Percentiles rank a stretch among this genome's conserved stretches.
phyloP scores from a whole-genome alignment of 371 early-diverging fungal species.

The Chytridium lagenaria region DNA sequence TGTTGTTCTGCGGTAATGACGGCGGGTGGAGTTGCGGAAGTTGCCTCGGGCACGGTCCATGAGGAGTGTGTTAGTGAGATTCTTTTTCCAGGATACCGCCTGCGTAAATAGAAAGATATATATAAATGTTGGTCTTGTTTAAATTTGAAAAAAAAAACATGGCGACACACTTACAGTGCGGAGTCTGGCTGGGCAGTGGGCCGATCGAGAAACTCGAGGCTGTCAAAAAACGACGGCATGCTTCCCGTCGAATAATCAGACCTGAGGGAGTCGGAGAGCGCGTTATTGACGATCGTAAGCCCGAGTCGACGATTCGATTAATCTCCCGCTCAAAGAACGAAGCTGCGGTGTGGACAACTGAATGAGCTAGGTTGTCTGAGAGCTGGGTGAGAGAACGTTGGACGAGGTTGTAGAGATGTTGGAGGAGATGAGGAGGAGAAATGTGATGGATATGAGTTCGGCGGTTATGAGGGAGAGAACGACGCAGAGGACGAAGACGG shows the following conservation, averaged over 20 bases:
- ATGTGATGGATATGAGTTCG: conserved; percentile 29
- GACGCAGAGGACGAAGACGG: conserved; percentile 22
- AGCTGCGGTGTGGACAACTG: conserved; percentile 25
- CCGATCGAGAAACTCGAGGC: not conserved
- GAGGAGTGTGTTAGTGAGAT: conserved; percentile 37
- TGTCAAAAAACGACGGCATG: conserved; percentile 29
- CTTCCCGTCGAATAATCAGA: conserved; percentile 28
- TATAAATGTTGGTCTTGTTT: not conserved
- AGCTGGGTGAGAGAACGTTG: conserved; percentile 21
- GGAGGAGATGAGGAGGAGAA: conserved; percentile 19
- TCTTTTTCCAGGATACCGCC: conserved; percentile 10
- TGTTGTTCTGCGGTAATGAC: conserved; percentile 20
- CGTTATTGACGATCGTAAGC: not conserved
- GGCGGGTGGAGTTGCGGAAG: conserved; percentile 16
- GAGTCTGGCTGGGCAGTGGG: conserved; percentile 8
- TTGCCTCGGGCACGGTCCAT: conserved; percentile 28
- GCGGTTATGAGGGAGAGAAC: conserved; percentile 28
- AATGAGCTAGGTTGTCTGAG: conserved; percentile 15
- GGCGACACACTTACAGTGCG: not conserved
- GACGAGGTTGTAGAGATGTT: conserved; percentile 28
- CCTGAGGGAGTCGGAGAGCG: conserved; percentile 30
- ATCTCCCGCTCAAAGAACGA: conserved; percentile 28
- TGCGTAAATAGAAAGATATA: not conserved
- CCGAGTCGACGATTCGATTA: conserved; percentile 17
- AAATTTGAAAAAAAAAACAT: conserved; percentile 12